Conservation (phyloP, 495 filamentous ascomycete species). For the Bacidia rubella region DNA sequence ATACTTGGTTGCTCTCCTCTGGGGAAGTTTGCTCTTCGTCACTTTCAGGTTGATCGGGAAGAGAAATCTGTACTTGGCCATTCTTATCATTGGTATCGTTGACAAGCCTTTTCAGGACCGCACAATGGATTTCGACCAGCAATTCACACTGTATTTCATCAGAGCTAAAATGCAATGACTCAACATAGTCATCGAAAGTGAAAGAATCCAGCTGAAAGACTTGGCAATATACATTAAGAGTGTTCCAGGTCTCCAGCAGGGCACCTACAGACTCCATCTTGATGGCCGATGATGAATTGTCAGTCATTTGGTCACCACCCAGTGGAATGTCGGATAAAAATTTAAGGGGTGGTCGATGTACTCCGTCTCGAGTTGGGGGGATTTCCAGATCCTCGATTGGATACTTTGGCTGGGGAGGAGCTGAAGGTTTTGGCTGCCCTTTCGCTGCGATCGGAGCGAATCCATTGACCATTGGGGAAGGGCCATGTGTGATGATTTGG, state of each 20-base stretch:
- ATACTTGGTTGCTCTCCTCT: slow-evolving; percentile 37
- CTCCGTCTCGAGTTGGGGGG: slow-evolving; percentile 41
- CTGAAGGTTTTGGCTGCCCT: slow-evolving; percentile 35
- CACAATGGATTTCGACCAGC: slow-evolving; percentile 82
- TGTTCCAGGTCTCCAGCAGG: slow-evolving; percentile 85
- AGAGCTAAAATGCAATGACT: slow-evolving; percentile 69
- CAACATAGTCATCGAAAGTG: slow-evolving; percentile 90
- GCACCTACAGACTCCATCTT: slow-evolving; percentile 66
- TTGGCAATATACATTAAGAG: slow-evolving; percentile 89
- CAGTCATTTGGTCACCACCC: slow-evolving; percentile 22
- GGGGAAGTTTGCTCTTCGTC: slow-evolving; percentile 37
- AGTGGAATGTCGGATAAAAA: slow-evolving; percentile 51
- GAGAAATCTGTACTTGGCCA: slow-evolving; percentile 61
- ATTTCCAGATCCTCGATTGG: slow-evolving; percentile 90
- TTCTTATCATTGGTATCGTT: slow-evolving; percentile 53
- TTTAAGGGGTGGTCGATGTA: slow-evolving; percentile 58
- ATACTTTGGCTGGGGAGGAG: slow-evolving; percentile 76
- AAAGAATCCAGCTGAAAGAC: slow-evolving; percentile 90
- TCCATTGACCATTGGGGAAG: slow-evolving; percentile 14
- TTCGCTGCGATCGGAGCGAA: slow-evolving; percentile 23
- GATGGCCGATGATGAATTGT: slow-evolving; percentile 34
- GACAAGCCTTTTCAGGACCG: slow-evolving; percentile 77
- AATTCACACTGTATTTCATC: slow-evolving; percentile 73
- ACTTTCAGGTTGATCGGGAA: slow-evolving; percentile 62
- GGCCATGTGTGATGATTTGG: slow-evolving; percentile 2